Conservation (phyloP, 208 protist genomes). For the Trypanosoma conorhini region DNA sequence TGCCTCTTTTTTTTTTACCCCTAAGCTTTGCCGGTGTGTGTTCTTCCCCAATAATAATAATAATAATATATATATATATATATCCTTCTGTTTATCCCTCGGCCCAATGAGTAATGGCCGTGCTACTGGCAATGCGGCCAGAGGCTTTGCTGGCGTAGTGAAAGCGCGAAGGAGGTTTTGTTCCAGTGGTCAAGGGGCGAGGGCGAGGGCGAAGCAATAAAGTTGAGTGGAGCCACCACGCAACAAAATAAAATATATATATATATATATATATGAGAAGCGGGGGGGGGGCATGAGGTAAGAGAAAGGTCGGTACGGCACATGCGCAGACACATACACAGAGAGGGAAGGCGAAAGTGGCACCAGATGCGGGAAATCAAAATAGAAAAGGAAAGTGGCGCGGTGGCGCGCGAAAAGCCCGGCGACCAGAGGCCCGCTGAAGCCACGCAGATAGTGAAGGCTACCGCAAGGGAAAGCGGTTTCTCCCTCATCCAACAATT, state of each 20-base stretch:
- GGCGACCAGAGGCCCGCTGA: no score
- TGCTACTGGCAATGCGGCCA: not conserved
- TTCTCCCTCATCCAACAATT: not conserved
- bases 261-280: not conserved
- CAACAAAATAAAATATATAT: not conserved
- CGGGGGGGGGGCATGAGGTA: not conserved
- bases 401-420: no score
- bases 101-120: not conserved
- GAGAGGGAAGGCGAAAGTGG: no score
- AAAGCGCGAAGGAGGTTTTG: not conserved
- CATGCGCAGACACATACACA: no score
- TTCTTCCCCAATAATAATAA: not conserved
- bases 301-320: not conserved
- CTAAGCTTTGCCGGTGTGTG: not conserved
- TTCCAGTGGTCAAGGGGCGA: not conserved
- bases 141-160: not conserved
- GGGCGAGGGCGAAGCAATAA: not conserved
- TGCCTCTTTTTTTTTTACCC: not conserved
- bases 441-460: no score
- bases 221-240: not conserved
- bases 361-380: no score
- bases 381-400: not conserved
- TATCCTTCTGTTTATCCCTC: no score
- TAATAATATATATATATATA: not conserved
- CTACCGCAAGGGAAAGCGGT: not conserved